Evolutionary conservation across 371 early-diverging fungal species (phyloP).

Genomic region (Mortierella sp.): DNA sequence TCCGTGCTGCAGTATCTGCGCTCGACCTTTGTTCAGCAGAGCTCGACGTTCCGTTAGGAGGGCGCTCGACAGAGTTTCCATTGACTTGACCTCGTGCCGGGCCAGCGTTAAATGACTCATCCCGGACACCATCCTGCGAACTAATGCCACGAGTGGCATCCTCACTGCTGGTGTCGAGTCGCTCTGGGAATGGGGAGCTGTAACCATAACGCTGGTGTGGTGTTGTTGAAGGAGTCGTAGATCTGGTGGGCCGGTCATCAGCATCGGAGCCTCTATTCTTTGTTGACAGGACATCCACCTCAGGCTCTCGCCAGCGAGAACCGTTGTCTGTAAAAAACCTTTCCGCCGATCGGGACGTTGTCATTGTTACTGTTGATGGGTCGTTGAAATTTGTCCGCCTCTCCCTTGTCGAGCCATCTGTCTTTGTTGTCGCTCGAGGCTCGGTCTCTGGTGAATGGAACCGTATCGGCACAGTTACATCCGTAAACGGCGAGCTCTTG

Average conservation of each 20-base stretch:
- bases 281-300: neutral
- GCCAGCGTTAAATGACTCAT: neutral
- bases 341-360: neutral
- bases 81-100: neutral
- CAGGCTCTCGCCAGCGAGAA: constrained; percentile 5
- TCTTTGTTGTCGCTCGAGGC: neutral
- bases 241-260: neutral
- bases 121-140: neutral
- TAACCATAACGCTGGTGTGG: neutral
- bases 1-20: neutral
- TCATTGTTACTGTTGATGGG: neutral
- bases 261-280: neutral
- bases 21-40: neutral
- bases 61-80: neutral
- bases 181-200: neutral
- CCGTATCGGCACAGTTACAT: constrained; percentile 36
- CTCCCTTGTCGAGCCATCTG: neutral
- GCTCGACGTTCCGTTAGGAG: neutral
- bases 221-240: constrained; percentile 5
- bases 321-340: neutral
- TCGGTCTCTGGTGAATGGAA: constrained; percentile 27
- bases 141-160: neutral
- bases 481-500: constrained; percentile 31
- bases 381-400: neutral
- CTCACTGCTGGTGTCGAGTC: neutral